A percentile compares a stretch with the other conserved stretches of the same genome.
Conservation (phyloP, 2,329 filamentous ascomycete genomes). For the Magnaporthiopsis incrustans region DNA sequence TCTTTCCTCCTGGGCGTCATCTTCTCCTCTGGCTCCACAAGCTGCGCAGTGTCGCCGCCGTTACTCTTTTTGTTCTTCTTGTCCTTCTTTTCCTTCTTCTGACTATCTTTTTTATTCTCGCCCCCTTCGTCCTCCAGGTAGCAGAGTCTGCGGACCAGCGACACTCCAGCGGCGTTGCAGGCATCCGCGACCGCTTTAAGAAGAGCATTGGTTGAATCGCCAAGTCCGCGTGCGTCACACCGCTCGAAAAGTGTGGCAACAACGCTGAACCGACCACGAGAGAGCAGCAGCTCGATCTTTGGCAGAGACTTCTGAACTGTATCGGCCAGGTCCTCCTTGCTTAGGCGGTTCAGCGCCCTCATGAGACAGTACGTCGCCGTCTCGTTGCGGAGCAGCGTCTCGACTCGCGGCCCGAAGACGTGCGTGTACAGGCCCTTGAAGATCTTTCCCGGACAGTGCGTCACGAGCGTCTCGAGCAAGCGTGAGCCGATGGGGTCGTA, state of each 20-base stretch:
- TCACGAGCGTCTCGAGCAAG: slow-evolving; percentile 78
- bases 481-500: slow-evolving; percentile 89
- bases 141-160: slow-evolving; percentile 42
- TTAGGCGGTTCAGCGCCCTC: slow-evolving; percentile 71
- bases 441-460: slow-evolving; percentile 71
- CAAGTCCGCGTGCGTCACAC: slow-evolving; percentile 40
- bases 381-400: slow-evolving; percentile 77
- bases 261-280: slow-evolving; percentile 68
- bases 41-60: background rate
- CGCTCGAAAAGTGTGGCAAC: slow-evolving; percentile 78
- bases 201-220: slow-evolving; percentile 30
- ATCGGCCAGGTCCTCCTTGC: slow-evolving; percentile 74
- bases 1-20: slow-evolving; percentile 45
- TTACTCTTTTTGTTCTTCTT: slow-evolving; percentile 40
- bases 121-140: slow-evolving; percentile 28
- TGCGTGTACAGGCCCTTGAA: slow-evolving; percentile 84
- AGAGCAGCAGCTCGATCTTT: slow-evolving; percentile 63
- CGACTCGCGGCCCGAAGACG: slow-evolving; percentile 72
- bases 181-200: slow-evolving; percentile 41
- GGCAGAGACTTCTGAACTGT: slow-evolving; percentile 58
- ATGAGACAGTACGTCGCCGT: slow-evolving; percentile 84
- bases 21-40: slow-evolving; percentile 12
- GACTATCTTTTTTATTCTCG: slow-evolving; percentile 13
- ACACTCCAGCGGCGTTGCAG: slow-evolving; percentile 29
- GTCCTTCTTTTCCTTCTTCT: slow-evolving; percentile 19